Base-by-base conservation (phyloP, 2,329 filamentous ascomycete genomes). In the Pseudocercospora eumusae region DNA sequence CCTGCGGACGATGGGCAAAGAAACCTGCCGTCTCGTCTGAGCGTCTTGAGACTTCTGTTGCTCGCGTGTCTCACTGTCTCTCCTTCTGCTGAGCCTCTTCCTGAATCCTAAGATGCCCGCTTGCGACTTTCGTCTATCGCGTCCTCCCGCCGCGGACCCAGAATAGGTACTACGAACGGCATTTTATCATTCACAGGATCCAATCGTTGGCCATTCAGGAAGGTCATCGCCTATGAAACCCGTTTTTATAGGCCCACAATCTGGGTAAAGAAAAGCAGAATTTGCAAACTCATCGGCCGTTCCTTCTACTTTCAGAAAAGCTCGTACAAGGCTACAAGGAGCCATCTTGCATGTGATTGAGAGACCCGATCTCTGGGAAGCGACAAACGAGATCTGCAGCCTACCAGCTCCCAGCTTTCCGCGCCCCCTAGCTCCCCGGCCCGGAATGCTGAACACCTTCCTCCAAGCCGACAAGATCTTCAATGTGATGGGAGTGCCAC, bases 361-460 rank as follows among this genome's bases (percentile, higher is more conserved):
- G n/a, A 45, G 18, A 20, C 55, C 55, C 23, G 53, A 33, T 15
- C 21, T 44, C 33, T 44, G 53, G 61, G 61, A 44, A 56, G 40
- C 27, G 25, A 25, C 61, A 54, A 60, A 60, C 57, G 57, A 60
- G 61, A 60, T 63, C 61, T 60, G 57, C 57, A 28, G 15, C 23
- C 36, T 27, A 36, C 52, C 53, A 60, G 25, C 42, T 45, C 57
- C 40, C 47, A 27, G 27, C 8, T 47, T 54, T 31, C 28, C 28
- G 52, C 28, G 23, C 50, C 50, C 61, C 58, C 52, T 49, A 33
- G 54, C 31, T 31, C 20, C 28, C 27, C 57, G 53, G 61, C 50
- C 61, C 61, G 53, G 36, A 33, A 44, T 50, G 27, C 45, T 53
- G 57, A 52, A 28, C 27, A 50, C 33, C 57, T 44, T 50, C 13